Percentiles rank a stretch among this genome's conserved stretches.
Conservation (phyloP, 1,284 basidiomycete genomes). For the Tilletia setariae region DNA sequence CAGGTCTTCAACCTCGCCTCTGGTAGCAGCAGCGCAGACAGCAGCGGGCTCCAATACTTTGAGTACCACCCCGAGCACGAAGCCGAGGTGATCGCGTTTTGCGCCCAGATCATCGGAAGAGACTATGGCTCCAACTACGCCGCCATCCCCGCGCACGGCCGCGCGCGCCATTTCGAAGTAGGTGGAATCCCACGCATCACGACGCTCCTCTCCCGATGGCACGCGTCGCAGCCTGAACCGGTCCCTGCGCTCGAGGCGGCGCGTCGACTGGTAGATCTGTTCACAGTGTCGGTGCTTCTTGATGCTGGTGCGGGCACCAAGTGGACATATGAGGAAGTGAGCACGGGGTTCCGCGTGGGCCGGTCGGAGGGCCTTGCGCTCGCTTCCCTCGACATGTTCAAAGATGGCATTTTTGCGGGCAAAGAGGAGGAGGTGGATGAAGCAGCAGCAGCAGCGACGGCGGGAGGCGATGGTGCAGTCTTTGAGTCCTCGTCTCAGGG, state of each 20-base stretch:
- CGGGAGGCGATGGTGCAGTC: slow-evolving; percentile 41
- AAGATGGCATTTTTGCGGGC: slow-evolving; percentile 75
- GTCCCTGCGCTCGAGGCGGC: slow-evolving; percentile 33
- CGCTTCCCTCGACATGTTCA: slow-evolving; percentile 86
- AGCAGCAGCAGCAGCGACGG: not conserved
- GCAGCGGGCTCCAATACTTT: slow-evolving; percentile 68
- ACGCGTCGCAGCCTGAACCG: not conserved
- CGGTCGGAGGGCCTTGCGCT: slow-evolving; percentile 89
- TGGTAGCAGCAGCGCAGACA: too few species aligned
- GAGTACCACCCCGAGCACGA: slow-evolving; percentile 76
- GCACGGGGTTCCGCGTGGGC: slow-evolving; percentile 64
- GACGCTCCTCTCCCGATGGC: slow-evolving; percentile 26
- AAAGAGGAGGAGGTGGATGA: slow-evolving; percentile 57
- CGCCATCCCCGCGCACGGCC: slow-evolving; percentile 81
- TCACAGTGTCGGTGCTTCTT: slow-evolving; percentile 85
- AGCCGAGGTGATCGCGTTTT: slow-evolving; percentile 71
- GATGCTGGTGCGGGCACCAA: slow-evolving; percentile 85
- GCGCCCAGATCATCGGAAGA: slow-evolving; percentile 76
- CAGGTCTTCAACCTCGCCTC: slow-evolving; percentile 72
- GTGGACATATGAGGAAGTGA: slow-evolving; percentile 73
- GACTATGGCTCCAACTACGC: slow-evolving; percentile 74
- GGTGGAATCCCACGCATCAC: slow-evolving; percentile 34
- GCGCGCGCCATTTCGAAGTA: slow-evolving; percentile 74
- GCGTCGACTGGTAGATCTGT: slow-evolving; percentile 75
- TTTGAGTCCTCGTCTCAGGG: slow-evolving; percentile 57